These are phyloP conservation scores for Agaricus subrufescens DNA, from an alignment of 768 basidiomycete species.

Conservation along the genomic window DNA sequence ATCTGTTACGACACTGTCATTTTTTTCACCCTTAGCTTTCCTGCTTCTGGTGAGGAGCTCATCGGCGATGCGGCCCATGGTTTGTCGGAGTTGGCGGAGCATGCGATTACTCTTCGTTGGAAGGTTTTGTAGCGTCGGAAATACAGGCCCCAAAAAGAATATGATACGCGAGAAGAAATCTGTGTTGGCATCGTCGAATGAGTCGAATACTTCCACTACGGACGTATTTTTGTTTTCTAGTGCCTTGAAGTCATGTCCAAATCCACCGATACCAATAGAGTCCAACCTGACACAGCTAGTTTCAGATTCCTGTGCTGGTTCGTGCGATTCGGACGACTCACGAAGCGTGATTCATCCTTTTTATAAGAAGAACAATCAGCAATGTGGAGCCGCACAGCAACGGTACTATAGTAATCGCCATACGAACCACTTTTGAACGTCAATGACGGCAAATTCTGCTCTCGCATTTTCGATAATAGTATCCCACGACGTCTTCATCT, in stretches of 20 bases:
- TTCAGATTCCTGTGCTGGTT: neutral
- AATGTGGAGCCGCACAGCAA: neutral
- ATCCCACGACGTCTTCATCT: constrained; percentile 31
- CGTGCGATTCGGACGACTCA: constrained; percentile 13
- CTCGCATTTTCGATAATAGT: constrained; percentile 22
- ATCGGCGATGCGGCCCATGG: constrained; percentile 35
- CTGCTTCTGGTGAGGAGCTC: constrained; percentile 31
- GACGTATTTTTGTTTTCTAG: constrained; percentile 37
- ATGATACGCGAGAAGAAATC: constrained; percentile 24
- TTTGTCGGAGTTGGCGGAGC: constrained; percentile 24
- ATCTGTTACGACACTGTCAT: constrained; percentile 20
- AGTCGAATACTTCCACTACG: constrained; percentile 37
- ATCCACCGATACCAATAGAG: constrained; percentile 54
- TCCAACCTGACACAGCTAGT: constrained; percentile 38
- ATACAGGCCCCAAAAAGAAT: constrained; percentile 29
- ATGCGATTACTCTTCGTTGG: constrained; percentile 31
- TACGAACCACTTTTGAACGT: constrained; percentile 43
- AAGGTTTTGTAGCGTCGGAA: constrained; percentile 30
- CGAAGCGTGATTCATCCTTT: constrained; percentile 44
- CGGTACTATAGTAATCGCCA: neutral
- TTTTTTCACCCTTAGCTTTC: constrained; percentile 24
- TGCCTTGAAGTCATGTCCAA: constrained; percentile 52
- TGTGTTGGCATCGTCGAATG: constrained; percentile 22
- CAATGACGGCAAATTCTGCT: constrained; percentile 26
- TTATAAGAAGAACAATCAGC: neutral